Conservation (phyloP, 129 eudicot genomes). For the Artemisia annua region DNA sequence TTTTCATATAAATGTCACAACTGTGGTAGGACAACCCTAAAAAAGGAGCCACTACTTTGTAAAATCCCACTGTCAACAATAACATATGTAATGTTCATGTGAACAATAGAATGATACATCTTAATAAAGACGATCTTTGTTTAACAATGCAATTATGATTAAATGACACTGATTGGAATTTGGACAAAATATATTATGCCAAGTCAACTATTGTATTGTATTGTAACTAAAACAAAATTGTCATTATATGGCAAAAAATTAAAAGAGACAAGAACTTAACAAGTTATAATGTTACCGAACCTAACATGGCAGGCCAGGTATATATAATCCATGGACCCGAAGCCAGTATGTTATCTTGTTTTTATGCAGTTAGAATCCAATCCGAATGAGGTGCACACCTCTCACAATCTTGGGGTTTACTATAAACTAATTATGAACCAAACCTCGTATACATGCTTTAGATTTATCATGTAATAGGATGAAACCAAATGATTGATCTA, state of each 20-base stretch:
- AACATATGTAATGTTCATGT: neutral
- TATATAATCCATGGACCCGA: slow-evolving; percentile 22
- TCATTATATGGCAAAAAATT: slow-evolving; percentile 20
- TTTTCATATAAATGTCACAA: slow-evolving; percentile 17
- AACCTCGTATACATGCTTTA: slow-evolving; percentile 11
- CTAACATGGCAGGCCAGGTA: slow-evolving; percentile 15
- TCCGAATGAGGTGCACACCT: slow-evolving; percentile 3
- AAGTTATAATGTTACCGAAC: slow-evolving; percentile 20
- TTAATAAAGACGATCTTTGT: slow-evolving; percentile 21
- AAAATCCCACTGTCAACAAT: slow-evolving; percentile 16
- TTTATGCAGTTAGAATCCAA: slow-evolving; percentile 13
- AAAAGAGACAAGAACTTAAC: slow-evolving; percentile 20
- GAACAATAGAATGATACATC: slow-evolving; percentile 18
- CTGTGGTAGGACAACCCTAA: slow-evolving; percentile 19
- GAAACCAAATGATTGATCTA: slow-evolving; percentile 11
- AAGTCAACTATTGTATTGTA: slow-evolving; percentile 15
- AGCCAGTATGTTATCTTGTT: slow-evolving; percentile 10
- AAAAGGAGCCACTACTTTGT: slow-evolving; percentile 19
- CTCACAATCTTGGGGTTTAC: neutral
- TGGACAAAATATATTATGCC: slow-evolving; percentile 13
- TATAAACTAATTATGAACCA: slow-evolving; percentile 22
- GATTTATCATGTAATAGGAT: slow-evolving; percentile 19
- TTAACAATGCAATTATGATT: slow-evolving; percentile 22
- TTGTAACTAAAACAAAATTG: neutral
- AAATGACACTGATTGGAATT: slow-evolving; percentile 2